Evolutionary conservation across 306 rosid genomes (phyloP).

Genomic region (Cucurbita argyrosperma): DNA sequence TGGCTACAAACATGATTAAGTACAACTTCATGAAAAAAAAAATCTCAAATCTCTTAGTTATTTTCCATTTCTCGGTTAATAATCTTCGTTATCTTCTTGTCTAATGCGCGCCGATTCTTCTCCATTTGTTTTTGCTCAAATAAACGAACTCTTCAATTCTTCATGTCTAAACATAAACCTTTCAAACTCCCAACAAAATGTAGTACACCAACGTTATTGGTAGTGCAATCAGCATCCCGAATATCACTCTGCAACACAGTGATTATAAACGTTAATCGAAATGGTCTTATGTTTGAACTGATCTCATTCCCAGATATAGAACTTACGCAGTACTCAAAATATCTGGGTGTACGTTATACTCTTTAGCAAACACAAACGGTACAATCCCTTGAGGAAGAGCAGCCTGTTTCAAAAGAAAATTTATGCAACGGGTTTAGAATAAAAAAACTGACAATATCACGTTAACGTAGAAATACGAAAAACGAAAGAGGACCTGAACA

Average conservation of each 20-base stretch:
- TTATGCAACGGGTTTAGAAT: not conserved
- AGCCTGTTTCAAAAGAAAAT: not conserved
- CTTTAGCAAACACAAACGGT: not conserved
- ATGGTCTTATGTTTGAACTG: not conserved
- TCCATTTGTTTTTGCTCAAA: not conserved
- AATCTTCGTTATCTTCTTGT: not conserved
- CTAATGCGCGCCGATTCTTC: not conserved
- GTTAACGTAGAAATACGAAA: not conserved
- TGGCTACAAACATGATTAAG: not conserved
- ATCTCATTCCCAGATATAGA: not conserved
- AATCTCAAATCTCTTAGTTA: not conserved
- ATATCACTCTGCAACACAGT: constrained; percentile 1
- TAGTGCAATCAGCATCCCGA: constrained; percentile 6
- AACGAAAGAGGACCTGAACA: constrained; percentile 43
- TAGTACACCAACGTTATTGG: constrained; percentile 8
- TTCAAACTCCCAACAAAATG: constrained; percentile 6
- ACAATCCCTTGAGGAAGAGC: constrained; percentile 12
- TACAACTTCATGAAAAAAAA: not conserved
- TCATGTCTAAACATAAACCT: not conserved
- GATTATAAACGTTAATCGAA: not conserved
- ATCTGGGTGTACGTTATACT: constrained; percentile 3
- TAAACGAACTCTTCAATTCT: not conserved
- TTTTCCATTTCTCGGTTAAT: not conserved
- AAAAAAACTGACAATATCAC: not conserved
- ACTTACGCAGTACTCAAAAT: constrained; percentile 5